phyloP scores from a whole-genome alignment of 2,329 filamentous ascomycete genomes.

The Penicillium sp. region DNA sequence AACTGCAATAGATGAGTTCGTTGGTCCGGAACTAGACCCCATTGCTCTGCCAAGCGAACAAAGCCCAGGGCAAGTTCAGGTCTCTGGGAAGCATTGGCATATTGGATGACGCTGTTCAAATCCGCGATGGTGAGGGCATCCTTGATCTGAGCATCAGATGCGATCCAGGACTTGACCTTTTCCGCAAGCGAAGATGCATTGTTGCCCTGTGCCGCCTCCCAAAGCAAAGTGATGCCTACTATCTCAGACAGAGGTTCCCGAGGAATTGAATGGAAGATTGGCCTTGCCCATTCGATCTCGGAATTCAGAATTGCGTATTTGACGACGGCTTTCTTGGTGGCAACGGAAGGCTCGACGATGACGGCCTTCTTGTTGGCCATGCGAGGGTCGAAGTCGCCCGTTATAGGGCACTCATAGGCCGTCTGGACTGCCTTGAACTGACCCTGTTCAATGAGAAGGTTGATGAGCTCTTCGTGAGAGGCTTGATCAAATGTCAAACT shows the following conservation, averaged over 20 bases:
- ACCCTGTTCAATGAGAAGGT: constrained; percentile 60
- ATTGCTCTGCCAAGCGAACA: constrained; percentile 63
- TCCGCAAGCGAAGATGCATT: constrained; percentile 69
- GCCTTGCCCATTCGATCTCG: constrained; percentile 61
- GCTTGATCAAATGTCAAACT: constrained; percentile 49
- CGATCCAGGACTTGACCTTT: constrained; percentile 69
- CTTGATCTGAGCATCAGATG: constrained; percentile 43
- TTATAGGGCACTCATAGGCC: constrained; percentile 63
- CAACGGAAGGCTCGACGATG: constrained; percentile 33
- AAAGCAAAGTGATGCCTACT: constrained; percentile 73
- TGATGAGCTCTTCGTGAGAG: constrained; percentile 54
- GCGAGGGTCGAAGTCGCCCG: constrained; percentile 25
- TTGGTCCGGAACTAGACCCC: constrained; percentile 65
- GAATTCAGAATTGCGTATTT: constrained; percentile 60
- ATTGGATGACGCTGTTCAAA: constrained; percentile 73
- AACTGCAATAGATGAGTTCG: constrained; percentile 73
- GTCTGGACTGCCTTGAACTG: constrained; percentile 61
- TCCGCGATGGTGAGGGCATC: constrained; percentile 64
- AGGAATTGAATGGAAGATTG: constrained; percentile 54
- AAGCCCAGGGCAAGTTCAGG: constrained; percentile 72
- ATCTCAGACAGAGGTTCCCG: constrained; percentile 52
- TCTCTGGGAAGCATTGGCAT: constrained; percentile 68
- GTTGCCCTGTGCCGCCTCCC: constrained; percentile 70
- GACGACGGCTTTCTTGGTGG: constrained; percentile 56
- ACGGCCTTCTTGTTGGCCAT: constrained; percentile 51